These are phyloP conservation scores for Spongiforma sp. DNA, from an alignment of 1,284 basidiomycete genomes.

Conservation along the genomic window DNA sequence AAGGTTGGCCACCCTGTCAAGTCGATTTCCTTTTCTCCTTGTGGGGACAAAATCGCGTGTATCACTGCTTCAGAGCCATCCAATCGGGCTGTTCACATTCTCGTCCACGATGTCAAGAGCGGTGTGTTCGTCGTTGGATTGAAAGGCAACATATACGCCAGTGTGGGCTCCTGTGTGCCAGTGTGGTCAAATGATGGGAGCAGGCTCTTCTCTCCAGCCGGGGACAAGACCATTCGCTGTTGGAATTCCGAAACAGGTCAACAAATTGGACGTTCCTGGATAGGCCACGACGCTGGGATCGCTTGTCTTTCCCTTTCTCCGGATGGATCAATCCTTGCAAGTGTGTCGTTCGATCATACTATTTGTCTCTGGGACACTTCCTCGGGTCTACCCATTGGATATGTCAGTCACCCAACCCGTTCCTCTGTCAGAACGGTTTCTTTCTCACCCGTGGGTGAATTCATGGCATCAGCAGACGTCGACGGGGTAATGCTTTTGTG, in stretches of 20 bases:
- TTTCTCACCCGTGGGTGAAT: constrained; percentile 11
- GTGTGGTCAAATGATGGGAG: constrained; percentile 20
- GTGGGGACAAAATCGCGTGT: constrained; percentile 7
- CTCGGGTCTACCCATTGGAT: not conserved
- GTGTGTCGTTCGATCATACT: constrained; percentile 7
- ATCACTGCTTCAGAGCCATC: too few species aligned
- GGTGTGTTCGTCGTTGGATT: constrained; percentile 10
- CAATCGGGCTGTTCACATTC: too few species aligned
- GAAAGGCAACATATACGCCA: too few species aligned
- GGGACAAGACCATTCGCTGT: constrained; percentile 6
- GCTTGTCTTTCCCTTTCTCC: constrained; percentile 8
- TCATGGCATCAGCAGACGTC: not conserved
- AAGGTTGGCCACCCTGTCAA: fast-evolving
- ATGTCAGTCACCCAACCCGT: not conserved
- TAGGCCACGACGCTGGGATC: not conserved
- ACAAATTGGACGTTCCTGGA: constrained; percentile 9
- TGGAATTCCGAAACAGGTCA: constrained; percentile 17
- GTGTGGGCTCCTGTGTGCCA: not conserved
- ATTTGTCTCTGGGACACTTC: constrained; percentile 20
- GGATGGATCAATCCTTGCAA: constrained; percentile 16
- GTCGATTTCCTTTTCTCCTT: constrained; percentile 13
- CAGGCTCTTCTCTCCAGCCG: constrained; percentile 5
- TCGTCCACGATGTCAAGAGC: not conserved
- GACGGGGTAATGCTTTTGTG: not conserved
- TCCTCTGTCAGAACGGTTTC: not conserved